Evolutionary conservation across 1,284 basidiomycete species (phyloP).

Genomic region (Apiotrichum gracile): DNA sequence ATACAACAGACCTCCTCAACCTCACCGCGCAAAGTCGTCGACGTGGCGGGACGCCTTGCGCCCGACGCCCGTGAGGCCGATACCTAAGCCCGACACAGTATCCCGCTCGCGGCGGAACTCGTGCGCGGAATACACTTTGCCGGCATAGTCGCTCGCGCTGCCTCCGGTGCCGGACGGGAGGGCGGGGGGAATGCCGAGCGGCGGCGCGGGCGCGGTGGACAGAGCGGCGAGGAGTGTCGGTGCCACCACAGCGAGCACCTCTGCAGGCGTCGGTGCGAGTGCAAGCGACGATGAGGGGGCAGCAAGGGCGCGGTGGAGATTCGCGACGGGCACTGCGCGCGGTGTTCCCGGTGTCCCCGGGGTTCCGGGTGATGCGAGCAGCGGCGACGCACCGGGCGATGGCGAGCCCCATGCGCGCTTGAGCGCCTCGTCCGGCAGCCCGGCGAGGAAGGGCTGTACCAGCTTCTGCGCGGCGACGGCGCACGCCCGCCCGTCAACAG

Average conservation of each 20-base stretch:
- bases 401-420: not conserved
- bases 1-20: not conserved
- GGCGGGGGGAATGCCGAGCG: slow-evolving; percentile 12
- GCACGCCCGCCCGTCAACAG: not conserved
- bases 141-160: slow-evolving; percentile 14
- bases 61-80: slow-evolving; percentile 12
- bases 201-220: slow-evolving; percentile 5
- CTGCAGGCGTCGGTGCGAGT: slow-evolving; percentile 2
- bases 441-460: slow-evolving; percentile 1
- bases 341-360: not conserved
- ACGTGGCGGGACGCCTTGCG: slow-evolving; percentile 18
- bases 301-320: slow-evolving; percentile 5
- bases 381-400: not conserved
- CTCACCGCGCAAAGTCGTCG: slow-evolving; percentile 11
- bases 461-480: not conserved
- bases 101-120: slow-evolving; percentile 19
- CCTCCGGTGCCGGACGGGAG: slow-evolving; percentile 1
- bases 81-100: slow-evolving; percentile 11
- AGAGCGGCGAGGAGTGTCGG: slow-evolving; percentile 10
- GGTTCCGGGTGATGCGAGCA: not conserved
- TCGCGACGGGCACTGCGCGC: not conserved
- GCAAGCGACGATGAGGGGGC: not conserved
- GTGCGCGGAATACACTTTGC: slow-evolving; percentile 22
- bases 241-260: slow-evolving; percentile 10
- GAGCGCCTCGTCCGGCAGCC: not conserved